Conservation (phyloP, 495 filamentous ascomycete species). For the Clohesyomyces aquaticus region DNA sequence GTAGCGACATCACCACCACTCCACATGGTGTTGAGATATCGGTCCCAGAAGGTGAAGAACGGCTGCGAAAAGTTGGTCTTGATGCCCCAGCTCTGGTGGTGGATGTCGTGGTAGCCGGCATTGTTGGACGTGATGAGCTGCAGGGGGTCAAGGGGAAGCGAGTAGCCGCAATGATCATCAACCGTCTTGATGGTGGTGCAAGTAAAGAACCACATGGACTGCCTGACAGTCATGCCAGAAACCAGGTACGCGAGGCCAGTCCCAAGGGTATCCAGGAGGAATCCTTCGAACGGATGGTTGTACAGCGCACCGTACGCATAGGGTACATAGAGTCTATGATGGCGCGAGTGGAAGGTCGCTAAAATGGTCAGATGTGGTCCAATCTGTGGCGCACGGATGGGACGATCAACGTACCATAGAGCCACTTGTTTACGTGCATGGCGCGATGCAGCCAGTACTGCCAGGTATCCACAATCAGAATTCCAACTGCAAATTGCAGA, state of each 20-base stretch:
- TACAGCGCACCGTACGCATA: conserved; percentile 97
- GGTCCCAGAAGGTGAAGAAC: conserved; percentile 87
- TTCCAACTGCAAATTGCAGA: conserved; percentile 72
- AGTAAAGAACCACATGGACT: conserved; percentile 84
- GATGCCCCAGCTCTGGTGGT: conserved; percentile 99
- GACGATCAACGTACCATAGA: conserved; percentile 74
- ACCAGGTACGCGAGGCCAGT: conserved; percentile 79
- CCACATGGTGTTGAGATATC: conserved; percentile 72
- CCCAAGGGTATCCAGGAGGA: conserved; percentile 88
- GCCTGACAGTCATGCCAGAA: conserved; percentile 73
- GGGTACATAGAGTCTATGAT: conserved; percentile 94
- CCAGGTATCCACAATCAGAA: conserved; percentile 85
- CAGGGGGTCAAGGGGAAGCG: conserved; percentile 92
- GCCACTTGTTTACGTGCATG: conserved; percentile 95
- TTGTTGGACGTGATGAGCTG: conserved; percentile 92
- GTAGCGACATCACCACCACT: conserved; percentile 59
- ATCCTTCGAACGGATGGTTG: conserved; percentile 92
- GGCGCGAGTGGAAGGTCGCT: conserved; percentile 89
- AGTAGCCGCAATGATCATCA: conserved; percentile 95
- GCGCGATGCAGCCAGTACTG: conserved; percentile 94
- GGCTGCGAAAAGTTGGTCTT: conserved; percentile 79
- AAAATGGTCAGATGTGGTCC: conserved; percentile 30
- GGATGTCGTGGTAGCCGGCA: conserved; percentile 93
- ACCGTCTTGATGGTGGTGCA: conserved; percentile 90
- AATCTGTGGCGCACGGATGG: conserved; percentile 24